Evolutionary conservation across 2,329 filamentous ascomycete genomes (phyloP), one percentile per base, ranked within the genome.

Genomic region (Curvularia hawaiiensis): DNA sequence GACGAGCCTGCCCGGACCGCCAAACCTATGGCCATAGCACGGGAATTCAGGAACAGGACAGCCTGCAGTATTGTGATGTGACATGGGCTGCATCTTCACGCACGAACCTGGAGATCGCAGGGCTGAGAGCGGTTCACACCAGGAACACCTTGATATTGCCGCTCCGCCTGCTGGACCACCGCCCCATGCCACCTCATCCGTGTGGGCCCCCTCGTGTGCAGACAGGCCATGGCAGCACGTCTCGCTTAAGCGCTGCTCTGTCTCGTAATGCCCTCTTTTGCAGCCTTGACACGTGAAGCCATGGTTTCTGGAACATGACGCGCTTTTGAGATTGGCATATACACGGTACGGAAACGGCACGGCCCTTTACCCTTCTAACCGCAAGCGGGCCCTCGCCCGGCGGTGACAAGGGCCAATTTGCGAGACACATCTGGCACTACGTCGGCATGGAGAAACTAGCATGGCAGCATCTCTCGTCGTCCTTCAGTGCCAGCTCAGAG

Each of bases 401-500:
- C 35, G 52, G 52, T 48, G 57, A 53, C 56, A 58, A 61, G 61
- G 61, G 53, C 65, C 62, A 72, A 66, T 63, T 61, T 68, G 66
- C 59, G 62, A 63, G 60, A 68, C 65, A 68, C 68, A 70, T 68
- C 59, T 69, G 63, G 65, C 66, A 60, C 58, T 60, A 54, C 63
- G 58, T 64, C 65, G 63, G 68, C 64, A 61, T 55, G 58, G 62
- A 66, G 59, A 58, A 61, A 54, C 58, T 68, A 69, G 69, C 65
- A 65, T 66, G 67, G 62, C 59, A 61, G 56, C 58, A 49, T 60
- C 55, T 63, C 56, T 63, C 60, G 55, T 67, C 56, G 64, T 66
- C 63, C 64, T 58, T 59, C 61, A 65, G 56, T 70, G 71, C 66
- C 71, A 74, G 62, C 72, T 69, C 72, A 75, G 68, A 63, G 61